A percentile compares a stretch with the other conserved stretches of the same genome.
Conservation (phyloP, 257 asterid species). For the Gynochthodes officinalis region DNA sequence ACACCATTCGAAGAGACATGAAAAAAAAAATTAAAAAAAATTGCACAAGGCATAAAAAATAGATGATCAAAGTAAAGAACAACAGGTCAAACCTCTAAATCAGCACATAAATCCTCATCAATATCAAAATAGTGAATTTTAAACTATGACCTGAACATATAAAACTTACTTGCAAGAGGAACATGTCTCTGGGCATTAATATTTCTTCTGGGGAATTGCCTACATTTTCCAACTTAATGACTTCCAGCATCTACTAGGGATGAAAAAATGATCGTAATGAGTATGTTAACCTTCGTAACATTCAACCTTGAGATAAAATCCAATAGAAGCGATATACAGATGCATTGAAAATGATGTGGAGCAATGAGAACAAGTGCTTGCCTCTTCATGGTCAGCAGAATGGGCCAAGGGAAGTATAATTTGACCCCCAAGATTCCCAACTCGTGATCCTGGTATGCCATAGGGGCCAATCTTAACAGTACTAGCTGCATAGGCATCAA, state of each 20-base stretch:
- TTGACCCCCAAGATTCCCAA: constrained; percentile 70
- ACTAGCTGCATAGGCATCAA: constrained; percentile 78
- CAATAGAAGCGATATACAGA: not conserved
- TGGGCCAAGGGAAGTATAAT: constrained; percentile 84
- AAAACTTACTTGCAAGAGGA: constrained; percentile 69
- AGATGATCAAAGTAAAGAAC: not conserved
- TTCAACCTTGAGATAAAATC: not conserved
- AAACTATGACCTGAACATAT: not conserved
- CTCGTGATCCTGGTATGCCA: constrained; percentile 54
- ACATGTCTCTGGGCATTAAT: constrained; percentile 67
- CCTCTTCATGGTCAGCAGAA: constrained; percentile 93
- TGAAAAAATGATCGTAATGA: not conserved
- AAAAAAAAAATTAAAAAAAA: too few species aligned
- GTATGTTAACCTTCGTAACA: not conserved
- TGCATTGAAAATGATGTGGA: not conserved
- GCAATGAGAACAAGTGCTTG: constrained; percentile 24
- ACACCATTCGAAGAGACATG: constrained; percentile 1
- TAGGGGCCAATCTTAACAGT: constrained; percentile 70
- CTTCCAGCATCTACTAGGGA: constrained; percentile 70
- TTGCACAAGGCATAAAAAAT: not conserved
- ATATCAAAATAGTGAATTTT: not conserved
- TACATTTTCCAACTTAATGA: constrained; percentile 74
- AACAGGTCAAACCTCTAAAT: not conserved
- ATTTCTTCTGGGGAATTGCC: constrained; percentile 66
- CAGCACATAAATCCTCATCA: not conserved